A percentile compares a stretch with the other conserved stretches of the same genome.
phyloP scores from a whole-genome alignment of 2,329 filamentous ascomycete genomes.

The Paraconiothyrium brasiliense region DNA sequence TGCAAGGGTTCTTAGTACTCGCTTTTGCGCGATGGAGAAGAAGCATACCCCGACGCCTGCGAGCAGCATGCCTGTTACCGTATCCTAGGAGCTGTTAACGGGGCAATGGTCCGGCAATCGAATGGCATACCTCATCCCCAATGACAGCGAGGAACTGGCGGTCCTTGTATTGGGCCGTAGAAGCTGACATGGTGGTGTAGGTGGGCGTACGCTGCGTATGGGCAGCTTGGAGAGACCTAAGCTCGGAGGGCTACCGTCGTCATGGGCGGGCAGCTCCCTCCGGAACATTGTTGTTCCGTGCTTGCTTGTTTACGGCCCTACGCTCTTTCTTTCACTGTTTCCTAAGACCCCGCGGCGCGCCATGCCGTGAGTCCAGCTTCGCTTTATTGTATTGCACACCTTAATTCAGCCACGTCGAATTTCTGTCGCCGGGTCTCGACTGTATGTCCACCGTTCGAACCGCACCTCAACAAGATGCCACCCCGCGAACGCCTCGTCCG shows the following conservation, averaged over 20 bases:
- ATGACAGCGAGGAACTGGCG: constrained; percentile 97
- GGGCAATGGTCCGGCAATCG: neutral
- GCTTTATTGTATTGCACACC: constrained; percentile 1
- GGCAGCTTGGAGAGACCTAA: constrained; percentile 18
- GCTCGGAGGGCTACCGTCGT: constrained; percentile 31
- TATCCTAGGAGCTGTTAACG: constrained; percentile 70
- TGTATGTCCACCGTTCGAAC: neutral
- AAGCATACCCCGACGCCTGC: constrained; percentile 87
- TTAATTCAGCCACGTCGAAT: constrained; percentile 6
- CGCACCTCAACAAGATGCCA: constrained; percentile 17
- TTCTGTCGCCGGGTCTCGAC: neutral
- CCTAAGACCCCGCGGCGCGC: constrained; percentile 22
- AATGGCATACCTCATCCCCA: constrained; percentile 81
- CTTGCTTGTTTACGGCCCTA: constrained; percentile 22
- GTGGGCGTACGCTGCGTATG: neutral
- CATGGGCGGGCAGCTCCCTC: constrained; percentile 20
- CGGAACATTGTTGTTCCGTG: constrained; percentile 30
- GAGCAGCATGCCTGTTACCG: constrained; percentile 92
- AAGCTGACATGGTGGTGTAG: constrained; percentile 63
- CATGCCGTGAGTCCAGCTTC: constrained; percentile 34
- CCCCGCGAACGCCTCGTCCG: constrained; percentile 82
- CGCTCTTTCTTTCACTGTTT: constrained; percentile 18
- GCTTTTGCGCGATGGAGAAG: neutral
- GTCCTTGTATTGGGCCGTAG: constrained; percentile 73
- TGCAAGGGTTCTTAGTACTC: constrained; percentile 51